Conservation (phyloP, 371 early-diverging fungal species). For the Circinella umbellata region DNA sequence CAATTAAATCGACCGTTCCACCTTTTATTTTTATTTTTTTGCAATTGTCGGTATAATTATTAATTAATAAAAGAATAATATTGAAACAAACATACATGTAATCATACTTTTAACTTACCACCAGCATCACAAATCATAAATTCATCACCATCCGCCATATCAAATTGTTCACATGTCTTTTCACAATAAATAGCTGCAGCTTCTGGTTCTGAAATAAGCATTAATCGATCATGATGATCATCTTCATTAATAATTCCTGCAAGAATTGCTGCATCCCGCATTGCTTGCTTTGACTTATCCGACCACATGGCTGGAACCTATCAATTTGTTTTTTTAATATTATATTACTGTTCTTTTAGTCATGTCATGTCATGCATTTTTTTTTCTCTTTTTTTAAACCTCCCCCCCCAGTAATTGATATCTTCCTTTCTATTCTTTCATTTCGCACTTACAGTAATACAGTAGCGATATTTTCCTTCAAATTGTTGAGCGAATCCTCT, state of each 20-base stretch:
- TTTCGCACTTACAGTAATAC: conserved; percentile 47
- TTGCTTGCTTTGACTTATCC: conserved; percentile 61
- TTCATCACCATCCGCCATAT: conserved; percentile 58
- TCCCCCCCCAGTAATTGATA: too few relatives aligned
- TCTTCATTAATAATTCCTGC: conserved; percentile 51
- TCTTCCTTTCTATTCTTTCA: background rate
- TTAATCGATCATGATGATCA: conserved; percentile 58
- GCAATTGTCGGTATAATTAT: background rate
- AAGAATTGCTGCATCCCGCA: conserved; percentile 61
- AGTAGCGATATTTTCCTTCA: conserved; percentile 43
- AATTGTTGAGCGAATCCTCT: conserved; percentile 45
- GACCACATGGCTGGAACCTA: conserved; percentile 69
- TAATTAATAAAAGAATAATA: too few relatives aligned
- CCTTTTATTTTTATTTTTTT: conserved; percentile 22
- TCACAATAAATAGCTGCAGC: conserved; percentile 70
- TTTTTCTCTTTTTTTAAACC: background rate
- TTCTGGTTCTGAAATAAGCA: conserved; percentile 66
- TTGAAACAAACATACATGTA: too few relatives aligned
- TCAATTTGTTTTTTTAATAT: background rate
- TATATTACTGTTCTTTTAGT: too few relatives aligned
- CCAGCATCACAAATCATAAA: conserved; percentile 70
- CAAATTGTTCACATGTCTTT: conserved; percentile 59
- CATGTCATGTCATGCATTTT: too few relatives aligned
- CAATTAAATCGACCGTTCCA: conserved; percentile 67
- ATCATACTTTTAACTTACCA: conserved; percentile 29